These are phyloP conservation scores for Xerocomus amazonicus DNA, from an alignment of 1,284 basidiomycete species.

Conservation along the genomic window DNA sequence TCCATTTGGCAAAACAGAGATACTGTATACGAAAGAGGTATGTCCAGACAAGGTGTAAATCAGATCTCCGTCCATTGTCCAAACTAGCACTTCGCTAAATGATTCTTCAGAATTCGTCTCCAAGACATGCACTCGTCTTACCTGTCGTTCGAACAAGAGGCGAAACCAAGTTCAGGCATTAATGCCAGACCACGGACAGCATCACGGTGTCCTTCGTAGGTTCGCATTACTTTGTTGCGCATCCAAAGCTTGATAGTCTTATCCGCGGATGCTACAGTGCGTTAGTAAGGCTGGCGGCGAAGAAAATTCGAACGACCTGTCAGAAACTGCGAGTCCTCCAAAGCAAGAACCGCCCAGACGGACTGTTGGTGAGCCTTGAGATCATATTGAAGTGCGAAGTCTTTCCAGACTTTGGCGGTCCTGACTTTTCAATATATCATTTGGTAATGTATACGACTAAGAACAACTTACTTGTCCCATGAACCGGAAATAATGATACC, in stretches of 20 bases:
- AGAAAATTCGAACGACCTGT: slow-evolving; percentile 58
- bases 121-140: slow-evolving; percentile 28
- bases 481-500: slow-evolving; percentile 90
- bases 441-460: slow-evolving; percentile 1
- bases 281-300: slow-evolving; percentile 5
- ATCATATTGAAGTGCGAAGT: slow-evolving; percentile 72
- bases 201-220: slow-evolving; percentile 84
- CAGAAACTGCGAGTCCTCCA: slow-evolving; percentile 77
- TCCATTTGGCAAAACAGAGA: slow-evolving; percentile 76
- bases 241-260: slow-evolving; percentile 91
- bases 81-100: slow-evolving; percentile 82
- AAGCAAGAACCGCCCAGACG: slow-evolving; percentile 89
- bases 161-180: slow-evolving; percentile 85
- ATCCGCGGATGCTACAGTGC: slow-evolving; percentile 83
- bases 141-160: slow-evolving; percentile 95
- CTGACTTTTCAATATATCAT: slow-evolving; percentile 39
- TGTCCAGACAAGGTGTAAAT: slow-evolving; percentile 85
- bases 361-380: slow-evolving; percentile 87
- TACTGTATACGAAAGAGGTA: slow-evolving; percentile 94
- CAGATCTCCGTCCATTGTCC: slow-evolving; percentile 79
- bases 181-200: slow-evolving; percentile 85
- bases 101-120: slow-evolving; percentile 1
- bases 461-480: slow-evolving; percentile 82
- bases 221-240: slow-evolving; percentile 67
- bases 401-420: slow-evolving; percentile 92